Evolutionary conservation across 345 rosid species (phyloP), one percentile per base, ranked within the genome.

Genomic region (Gynandropsis gynandra): DNA sequence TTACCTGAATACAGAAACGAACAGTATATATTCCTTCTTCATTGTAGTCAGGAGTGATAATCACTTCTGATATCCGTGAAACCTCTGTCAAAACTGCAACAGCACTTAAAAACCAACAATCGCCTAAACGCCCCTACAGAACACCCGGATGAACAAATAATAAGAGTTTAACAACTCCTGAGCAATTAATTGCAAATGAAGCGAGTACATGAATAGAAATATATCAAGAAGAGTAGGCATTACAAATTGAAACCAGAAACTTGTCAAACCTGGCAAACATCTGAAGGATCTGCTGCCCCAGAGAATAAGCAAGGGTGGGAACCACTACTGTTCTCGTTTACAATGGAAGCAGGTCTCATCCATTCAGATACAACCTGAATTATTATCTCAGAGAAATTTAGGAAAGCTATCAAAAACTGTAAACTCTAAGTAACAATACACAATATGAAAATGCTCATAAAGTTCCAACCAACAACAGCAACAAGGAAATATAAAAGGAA

Each of bases 81-180:
- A 74, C 99, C 73, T 93, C 99, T 13, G 99, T 79, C 53, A 88
- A 54, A 63, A 93, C 99, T 58, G 99, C 97, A 60, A 93, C 94
- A 34, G 99, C 99, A 58, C 99, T 93, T 71, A 93, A 68, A 71
- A 93, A 93, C 99, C 99, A 93, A 65, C 99, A 93, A 76, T 93
- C 96, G 0, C 99, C 99, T 68, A 93, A 67, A 18, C 82, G 99
- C 34, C 99, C 99, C 99, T 93, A 51, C 69, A 64, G 2, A 71
- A 63, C 63, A 61, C 29, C 2, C 2, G 63, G 41, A 57, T 9
- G 50, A 50, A 16, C 17, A 36, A 44, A 44, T 38, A 42, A 47
- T 51, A 55, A 35, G 8, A 39, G 54, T 54, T 24, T 2, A 24
- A 20, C 46, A 45, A 31, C 5, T 20, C 14, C 52, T 12, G 39